phyloP scores from a whole-genome alignment of 768 basidiomycete genomes.

The Podaxis sp. region DNA sequence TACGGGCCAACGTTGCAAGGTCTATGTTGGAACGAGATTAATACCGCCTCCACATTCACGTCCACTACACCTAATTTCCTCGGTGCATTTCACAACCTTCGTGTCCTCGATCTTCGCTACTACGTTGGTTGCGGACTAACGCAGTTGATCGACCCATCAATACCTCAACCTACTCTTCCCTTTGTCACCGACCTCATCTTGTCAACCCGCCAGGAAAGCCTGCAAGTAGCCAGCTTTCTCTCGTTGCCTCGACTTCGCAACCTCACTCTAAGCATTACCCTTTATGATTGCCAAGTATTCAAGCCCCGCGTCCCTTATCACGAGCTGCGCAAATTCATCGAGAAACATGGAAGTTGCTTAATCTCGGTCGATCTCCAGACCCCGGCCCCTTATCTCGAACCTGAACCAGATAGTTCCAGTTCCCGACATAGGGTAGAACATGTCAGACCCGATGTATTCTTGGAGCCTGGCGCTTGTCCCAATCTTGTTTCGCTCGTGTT shows the following conservation, averaged over 20 bases:
- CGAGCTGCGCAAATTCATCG: conserved; percentile 37
- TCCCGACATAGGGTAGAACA: conserved; percentile 28
- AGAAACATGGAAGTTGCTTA: conserved; percentile 40
- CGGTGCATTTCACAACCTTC: conserved; percentile 39
- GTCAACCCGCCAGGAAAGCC: conserved; percentile 36
- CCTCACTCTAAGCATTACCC: conserved; percentile 27
- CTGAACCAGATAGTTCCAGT: conserved; percentile 28
- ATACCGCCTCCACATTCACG: conserved; percentile 17
- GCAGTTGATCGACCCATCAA: conserved; percentile 16
- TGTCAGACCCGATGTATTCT: conserved; percentile 43
- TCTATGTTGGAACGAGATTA: conserved; percentile 44
- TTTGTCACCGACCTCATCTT: conserved; percentile 42
- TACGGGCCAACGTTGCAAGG: conserved; percentile 42
- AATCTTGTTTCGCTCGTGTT: conserved; percentile 46
- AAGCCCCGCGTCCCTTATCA: conserved; percentile 28
- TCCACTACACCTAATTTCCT: conserved; percentile 37
- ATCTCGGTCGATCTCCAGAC: conserved; percentile 40
- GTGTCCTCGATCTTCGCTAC: conserved; percentile 47
- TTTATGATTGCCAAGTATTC: conserved; percentile 21
- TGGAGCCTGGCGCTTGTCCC: conserved; percentile 41
- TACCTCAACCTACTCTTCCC: conserved; percentile 35
- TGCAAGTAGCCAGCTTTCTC: conserved; percentile 38
- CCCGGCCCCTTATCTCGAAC: conserved; percentile 34
- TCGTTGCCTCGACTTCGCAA: conserved; percentile 42
- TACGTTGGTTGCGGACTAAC: conserved; percentile 29